Percentiles rank a stretch among this genome's conserved stretches.
Evolutionary conservation across 805 yeast genomes (phyloP).

Genomic region (Metschnikowia santaceciliae): DNA sequence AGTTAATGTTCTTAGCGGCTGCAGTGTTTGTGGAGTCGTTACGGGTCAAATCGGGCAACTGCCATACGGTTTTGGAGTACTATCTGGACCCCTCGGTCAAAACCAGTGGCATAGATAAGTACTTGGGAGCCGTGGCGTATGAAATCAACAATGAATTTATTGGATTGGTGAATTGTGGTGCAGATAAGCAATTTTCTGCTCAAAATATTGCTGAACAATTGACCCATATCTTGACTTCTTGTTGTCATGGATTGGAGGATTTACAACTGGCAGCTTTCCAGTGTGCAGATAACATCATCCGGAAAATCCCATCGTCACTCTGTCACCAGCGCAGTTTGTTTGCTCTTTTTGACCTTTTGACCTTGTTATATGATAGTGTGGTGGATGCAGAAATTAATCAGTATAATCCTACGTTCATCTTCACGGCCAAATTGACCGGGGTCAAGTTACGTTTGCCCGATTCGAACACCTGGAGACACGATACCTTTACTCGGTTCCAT

Average conservation of each 20-base stretch:
- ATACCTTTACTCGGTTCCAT: constrained; percentile 58
- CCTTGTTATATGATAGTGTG: constrained; percentile 72
- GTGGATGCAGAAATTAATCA: constrained; percentile 79
- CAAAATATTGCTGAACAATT: constrained; percentile 61
- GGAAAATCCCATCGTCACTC: constrained; percentile 67
- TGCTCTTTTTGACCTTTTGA: constrained; percentile 75
- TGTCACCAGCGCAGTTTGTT: constrained; percentile 72
- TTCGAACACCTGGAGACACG: constrained; percentile 67
- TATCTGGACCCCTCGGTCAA: constrained; percentile 82
- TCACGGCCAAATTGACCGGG: constrained; percentile 42
- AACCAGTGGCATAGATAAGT: constrained; percentile 62
- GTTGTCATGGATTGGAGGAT: constrained; percentile 74
- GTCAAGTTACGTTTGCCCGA: constrained; percentile 64
- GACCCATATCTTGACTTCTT: constrained; percentile 57
- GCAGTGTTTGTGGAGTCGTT: constrained; percentile 73
- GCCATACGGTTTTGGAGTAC: constrained; percentile 72
- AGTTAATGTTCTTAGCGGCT: constrained; percentile 83
- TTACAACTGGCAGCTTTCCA: constrained; percentile 78
- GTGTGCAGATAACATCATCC: constrained; percentile 67
- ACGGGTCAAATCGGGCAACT: constrained; percentile 75
- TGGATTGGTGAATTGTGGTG: constrained; percentile 48
- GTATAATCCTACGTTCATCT: constrained; percentile 79
- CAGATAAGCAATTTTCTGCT: constrained; percentile 52
- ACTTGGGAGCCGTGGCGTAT: constrained; percentile 61
- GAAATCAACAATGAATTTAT: constrained; percentile 57